Conservation (phyloP, 768 basidiomycete species). For the Leucocoprinus birnbaumii region DNA sequence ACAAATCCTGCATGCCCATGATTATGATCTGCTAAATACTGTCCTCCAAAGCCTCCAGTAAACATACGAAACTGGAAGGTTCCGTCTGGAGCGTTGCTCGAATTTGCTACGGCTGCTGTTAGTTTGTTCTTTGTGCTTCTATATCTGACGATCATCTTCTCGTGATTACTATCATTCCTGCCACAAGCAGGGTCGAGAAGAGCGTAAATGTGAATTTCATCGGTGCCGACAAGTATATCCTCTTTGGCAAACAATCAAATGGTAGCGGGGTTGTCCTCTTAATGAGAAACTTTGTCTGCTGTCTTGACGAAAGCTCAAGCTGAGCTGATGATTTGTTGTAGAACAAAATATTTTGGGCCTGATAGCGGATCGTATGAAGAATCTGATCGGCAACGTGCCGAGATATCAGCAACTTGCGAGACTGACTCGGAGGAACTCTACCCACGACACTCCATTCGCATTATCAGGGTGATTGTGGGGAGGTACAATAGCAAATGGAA, state of each 20-base stretch:
- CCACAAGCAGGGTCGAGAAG: neutral
- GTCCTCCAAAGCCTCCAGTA: too few relatives aligned
- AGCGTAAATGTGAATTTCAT: neutral
- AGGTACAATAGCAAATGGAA: neutral
- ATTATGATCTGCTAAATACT: too few relatives aligned
- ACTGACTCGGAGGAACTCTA: neutral
- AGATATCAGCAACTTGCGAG: neutral
- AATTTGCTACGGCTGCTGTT: too few relatives aligned
- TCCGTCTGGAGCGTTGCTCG: too few relatives aligned
- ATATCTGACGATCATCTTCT: too few relatives aligned
- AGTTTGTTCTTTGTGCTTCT: too few relatives aligned
- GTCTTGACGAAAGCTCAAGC: neutral
- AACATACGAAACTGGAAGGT: too few relatives aligned
- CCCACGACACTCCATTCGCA: neutral
- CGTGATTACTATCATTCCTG: too few relatives aligned
- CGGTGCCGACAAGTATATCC: neutral
- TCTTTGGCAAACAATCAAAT: neutral
- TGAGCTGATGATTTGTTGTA: neutral
- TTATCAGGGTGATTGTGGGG: neutral
- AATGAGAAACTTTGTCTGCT: neutral
- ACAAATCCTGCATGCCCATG: too few relatives aligned
- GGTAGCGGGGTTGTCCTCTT: neutral
- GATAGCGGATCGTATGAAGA: slow-evolving; percentile 4
- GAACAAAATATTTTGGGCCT: neutral
- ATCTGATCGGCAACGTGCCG: neutral